These are phyloP conservation scores for Lolium perenne DNA, from an alignment of 176 grass and related monocot genomes.

Conservation along the genomic window DNA sequence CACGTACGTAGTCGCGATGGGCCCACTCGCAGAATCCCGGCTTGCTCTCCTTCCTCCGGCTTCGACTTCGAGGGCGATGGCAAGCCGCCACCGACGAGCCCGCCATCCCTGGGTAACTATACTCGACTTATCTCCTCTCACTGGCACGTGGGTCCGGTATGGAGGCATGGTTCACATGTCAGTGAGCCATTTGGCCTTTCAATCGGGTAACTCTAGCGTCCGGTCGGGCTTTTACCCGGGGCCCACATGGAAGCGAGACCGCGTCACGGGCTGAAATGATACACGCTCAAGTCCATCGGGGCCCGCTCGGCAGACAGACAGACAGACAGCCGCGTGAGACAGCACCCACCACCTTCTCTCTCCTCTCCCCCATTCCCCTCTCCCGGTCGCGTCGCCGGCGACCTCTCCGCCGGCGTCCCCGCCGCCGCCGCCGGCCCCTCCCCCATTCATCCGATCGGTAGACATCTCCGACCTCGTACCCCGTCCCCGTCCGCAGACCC, in stretches of 20 bases:
- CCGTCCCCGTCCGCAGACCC: slow-evolving; percentile 7
- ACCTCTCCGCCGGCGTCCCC: slow-evolving; percentile 28
- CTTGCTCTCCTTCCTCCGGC: not conserved
- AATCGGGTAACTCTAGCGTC: not conserved
- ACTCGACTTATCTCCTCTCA: fast-evolving
- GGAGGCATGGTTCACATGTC: fast-evolving
- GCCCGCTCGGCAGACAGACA: slow-evolving; percentile 48
- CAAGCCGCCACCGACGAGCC: slow-evolving; percentile 39
- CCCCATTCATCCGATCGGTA: slow-evolving; percentile 23
- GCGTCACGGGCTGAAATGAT: not conserved
- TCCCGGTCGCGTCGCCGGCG: slow-evolving; percentile 39
- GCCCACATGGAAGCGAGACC: not conserved
- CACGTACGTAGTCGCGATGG: not conserved
- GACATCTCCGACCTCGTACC: not conserved
- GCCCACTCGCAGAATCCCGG: not conserved
- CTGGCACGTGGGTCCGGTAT: fast-evolving
- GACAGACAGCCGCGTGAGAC: slow-evolving; percentile 37
- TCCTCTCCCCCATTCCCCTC: not conserved
- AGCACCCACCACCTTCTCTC: slow-evolving; percentile 16
- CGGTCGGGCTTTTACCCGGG: not conserved
- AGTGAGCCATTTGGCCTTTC: fast-evolving
- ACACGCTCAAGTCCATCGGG: slow-evolving; percentile 30
- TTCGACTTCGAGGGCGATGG: not conserved
- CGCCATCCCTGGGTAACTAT: not conserved
- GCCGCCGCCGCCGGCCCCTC: not conserved